Evolutionary conservation across 495 filamentous ascomycete species (phyloP).

Genomic region (Tirmania nivea): DNA sequence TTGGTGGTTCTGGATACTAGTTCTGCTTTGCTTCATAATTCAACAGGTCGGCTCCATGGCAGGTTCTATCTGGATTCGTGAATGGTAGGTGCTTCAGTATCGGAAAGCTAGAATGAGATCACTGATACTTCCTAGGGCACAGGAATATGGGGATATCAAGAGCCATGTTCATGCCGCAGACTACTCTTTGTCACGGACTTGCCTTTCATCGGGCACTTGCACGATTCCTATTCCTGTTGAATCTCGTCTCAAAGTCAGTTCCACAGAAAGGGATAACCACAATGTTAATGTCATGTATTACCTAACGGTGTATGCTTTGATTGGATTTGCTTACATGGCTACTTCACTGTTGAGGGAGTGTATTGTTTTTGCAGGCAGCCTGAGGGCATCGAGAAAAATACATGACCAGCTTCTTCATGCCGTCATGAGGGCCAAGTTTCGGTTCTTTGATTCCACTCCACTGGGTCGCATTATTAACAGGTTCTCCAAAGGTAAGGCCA

Average conservation of each 20-base stretch:
- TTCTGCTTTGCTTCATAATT: slow-evolving; percentile 46
- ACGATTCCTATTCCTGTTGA: slow-evolving; percentile 8
- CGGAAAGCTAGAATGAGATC: slow-evolving; percentile 21
- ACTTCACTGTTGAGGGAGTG: slow-evolving; percentile 61
- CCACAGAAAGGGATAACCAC: slow-evolving; percentile 17
- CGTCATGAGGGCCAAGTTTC: slow-evolving; percentile 74
- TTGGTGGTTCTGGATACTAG: slow-evolving; percentile 81
- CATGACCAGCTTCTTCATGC: slow-evolving; percentile 58
- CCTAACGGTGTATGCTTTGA: slow-evolving; percentile 55
- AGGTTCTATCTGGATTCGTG: slow-evolving; percentile 79
- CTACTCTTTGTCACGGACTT: slow-evolving; percentile 16
- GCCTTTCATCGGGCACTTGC: slow-evolving; percentile 21
- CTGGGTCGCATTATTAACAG: slow-evolving; percentile 95
- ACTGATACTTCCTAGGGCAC: neutral
- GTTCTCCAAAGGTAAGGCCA: slow-evolving; percentile 73
- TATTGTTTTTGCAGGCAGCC: slow-evolving; percentile 77
- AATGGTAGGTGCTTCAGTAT: slow-evolving; percentile 33
- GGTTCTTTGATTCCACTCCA: slow-evolving; percentile 94
- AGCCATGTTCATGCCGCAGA: neutral
- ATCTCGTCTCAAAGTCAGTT: neutral
- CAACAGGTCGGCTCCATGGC: slow-evolving; percentile 70
- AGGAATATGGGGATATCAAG: slow-evolving; percentile 9
- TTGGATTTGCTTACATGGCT: slow-evolving; percentile 50
- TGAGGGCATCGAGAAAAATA: slow-evolving; percentile 69
- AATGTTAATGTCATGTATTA: slow-evolving; percentile 62